phyloP scores from a whole-genome alignment of 805 yeast genomes.

The Kluyveromyces dobzhanskii region DNA sequence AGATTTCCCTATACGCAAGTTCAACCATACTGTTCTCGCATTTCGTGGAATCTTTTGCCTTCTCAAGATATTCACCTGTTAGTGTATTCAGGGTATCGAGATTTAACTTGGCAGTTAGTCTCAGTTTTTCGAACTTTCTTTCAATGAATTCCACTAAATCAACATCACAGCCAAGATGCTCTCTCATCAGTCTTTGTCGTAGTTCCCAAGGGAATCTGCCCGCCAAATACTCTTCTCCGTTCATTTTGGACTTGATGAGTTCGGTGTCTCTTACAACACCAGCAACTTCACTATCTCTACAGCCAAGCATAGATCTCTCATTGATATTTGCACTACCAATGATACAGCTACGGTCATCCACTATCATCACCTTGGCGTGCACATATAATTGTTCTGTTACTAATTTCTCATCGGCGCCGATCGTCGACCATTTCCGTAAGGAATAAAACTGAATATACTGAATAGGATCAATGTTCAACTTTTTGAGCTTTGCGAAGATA shows the following conservation, averaged over 20 bases:
- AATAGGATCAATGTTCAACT: constrained; percentile 78
- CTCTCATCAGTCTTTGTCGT: constrained; percentile 89
- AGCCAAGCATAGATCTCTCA: constrained; percentile 93
- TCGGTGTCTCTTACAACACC: constrained; percentile 80
- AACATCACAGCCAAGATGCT: constrained; percentile 90
- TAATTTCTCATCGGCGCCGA: constrained; percentile 64
- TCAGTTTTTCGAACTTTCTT: constrained; percentile 47
- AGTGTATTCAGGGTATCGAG: constrained; percentile 19
- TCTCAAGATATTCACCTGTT: constrained; percentile 4
- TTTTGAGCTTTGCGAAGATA: constrained; percentile 72
- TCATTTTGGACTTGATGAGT: constrained; percentile 59
- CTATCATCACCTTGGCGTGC: constrained; percentile 87
- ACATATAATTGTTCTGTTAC: constrained; percentile 89
- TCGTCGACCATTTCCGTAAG: constrained; percentile 88
- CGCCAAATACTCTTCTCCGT: constrained; percentile 71
- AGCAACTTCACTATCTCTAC: constrained; percentile 90
- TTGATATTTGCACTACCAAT: constrained; percentile 97
- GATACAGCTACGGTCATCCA: constrained; percentile 86
- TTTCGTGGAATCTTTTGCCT: constrained; percentile 8
- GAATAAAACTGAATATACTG: constrained; percentile 90
- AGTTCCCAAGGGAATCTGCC: constrained; percentile 84
- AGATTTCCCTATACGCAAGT: constrained; percentile 60
- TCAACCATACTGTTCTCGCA: constrained; percentile 64
- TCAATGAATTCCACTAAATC: constrained; percentile 79
- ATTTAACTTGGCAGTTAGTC: constrained; percentile 27